Evolutionary conservation across 108 stramenopile species (phyloP), one percentile per base, ranked within the genome.

Genomic region (Discostella stelligeroides): DNA sequence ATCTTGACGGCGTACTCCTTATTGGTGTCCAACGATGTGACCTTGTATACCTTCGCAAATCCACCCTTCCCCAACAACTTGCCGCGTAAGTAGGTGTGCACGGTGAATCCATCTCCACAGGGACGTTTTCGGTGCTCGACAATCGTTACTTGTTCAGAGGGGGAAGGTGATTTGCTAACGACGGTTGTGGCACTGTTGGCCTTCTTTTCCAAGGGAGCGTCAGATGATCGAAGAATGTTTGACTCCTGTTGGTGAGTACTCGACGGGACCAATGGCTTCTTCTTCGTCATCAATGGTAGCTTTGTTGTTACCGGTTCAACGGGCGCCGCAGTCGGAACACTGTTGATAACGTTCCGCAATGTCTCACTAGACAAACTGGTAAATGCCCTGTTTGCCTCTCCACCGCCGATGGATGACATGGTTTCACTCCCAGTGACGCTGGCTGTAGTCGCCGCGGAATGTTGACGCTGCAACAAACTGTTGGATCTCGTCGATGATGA

Each of bases 11-110:
- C 97, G 58, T 93, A 95, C 11, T 84, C 66, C 64, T 89, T 92
- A 61, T 86, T 83, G 9, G 88, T 93, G 66, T 92, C 92, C 20
- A 96, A 38, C 25, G 87, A 84, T 14, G 85, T 94, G 29, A 90
- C 93, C 60, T 85, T 60, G 75, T 96, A 98, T 12, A 95, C 95
- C 63, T 94, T 95, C 4, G 97, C 97, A 60, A 98, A 98, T 14
- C 97, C 97, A 29, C 97, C 97, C 80, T 94, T 93, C 9, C 95
- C 95, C 27, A 95, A 85, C 58, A 95, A 55, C 45, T 84, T 79
- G n/a, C 92, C 94, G 20, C 89, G 78, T 28, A 87, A 53, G 66
- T 92, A 96, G 12, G 82, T 86, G 78, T 94, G 96, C 45, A 86
- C 63, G 7, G 95, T 92, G 72, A 82, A 85, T 28, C 94, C 94